These are phyloP conservation scores for Trametes elegans DNA, from an alignment of 768 basidiomycete species.

Conservation along the genomic window DNA sequence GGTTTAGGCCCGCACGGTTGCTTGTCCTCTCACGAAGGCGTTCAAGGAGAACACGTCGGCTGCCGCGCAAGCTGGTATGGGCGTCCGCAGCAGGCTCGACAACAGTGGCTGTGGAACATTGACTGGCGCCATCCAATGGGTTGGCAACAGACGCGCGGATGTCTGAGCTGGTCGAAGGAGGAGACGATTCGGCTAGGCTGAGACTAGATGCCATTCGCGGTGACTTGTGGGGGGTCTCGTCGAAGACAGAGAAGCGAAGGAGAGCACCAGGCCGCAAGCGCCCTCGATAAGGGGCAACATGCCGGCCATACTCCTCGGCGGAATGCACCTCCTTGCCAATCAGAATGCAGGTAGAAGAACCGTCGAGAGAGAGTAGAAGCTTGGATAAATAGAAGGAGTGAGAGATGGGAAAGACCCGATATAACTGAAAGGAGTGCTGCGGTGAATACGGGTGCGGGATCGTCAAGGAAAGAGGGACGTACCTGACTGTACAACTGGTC, in stretches of 20 bases:
- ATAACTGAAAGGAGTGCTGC: slow-evolving; percentile 46
- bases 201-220: slow-evolving; percentile 19
- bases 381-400: slow-evolving; percentile 61
- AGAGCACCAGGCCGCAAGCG: slow-evolving; percentile 57
- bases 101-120: slow-evolving; percentile 14
- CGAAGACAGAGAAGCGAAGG: slow-evolving; percentile 60
- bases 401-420: slow-evolving; percentile 65
- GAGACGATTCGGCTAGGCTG: slow-evolving; percentile 43
- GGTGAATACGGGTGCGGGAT: slow-evolving; percentile 7
- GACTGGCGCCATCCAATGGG: slow-evolving; percentile 7
- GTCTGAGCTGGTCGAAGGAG: slow-evolving; percentile 29
- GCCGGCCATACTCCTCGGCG: slow-evolving; percentile 54
- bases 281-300: slow-evolving; percentile 47
- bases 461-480: slow-evolving; percentile 22
- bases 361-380: slow-evolving; percentile 63
- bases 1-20: too few species aligned
- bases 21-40: slow-evolving; percentile 25
- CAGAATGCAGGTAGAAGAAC: slow-evolving; percentile 54
- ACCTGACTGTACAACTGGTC: slow-evolving; percentile 64
- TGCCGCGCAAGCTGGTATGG: slow-evolving; percentile 2
- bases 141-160: not conserved
- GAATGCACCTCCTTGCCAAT: slow-evolving; percentile 59
- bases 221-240: slow-evolving; percentile 43
- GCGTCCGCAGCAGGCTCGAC: slow-evolving; percentile 17
- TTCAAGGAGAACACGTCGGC: slow-evolving; percentile 22